Evolutionary conservation across 1,284 basidiomycete species (phyloP), one percentile per base, ranked within the genome.

Genomic region (Microbotryum lychnidis-dioicae): DNA sequence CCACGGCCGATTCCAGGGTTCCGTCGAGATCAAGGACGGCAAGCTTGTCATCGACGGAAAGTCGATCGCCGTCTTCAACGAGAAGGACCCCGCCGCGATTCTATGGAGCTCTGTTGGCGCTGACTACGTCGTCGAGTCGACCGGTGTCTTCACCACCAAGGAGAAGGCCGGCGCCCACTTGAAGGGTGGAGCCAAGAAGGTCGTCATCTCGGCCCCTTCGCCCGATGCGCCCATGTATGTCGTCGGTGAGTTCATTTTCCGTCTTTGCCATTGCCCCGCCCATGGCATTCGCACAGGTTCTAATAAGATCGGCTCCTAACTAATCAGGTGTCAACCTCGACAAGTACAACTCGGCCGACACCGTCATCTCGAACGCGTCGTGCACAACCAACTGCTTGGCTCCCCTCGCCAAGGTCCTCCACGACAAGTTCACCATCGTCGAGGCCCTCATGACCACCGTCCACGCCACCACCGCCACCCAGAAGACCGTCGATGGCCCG

Each of bases 341-440:
- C 71, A 72, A 80, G 46, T 99, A 99, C 80, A 86, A 97, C 79
- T 79, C 92, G 74, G 87, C 89, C 77, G 86, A 91, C 83, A 83
- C 83, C 69, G 89, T 97, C 76, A 70, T 98, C 78, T 99, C 94
- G 72, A 99, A 99, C 80, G 94, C 94, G 44, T 97, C 93, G 50
- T 99, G 94, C 86, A 99, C 94, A 58, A 99, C 94, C 79, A 98
- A 99, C 87, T 96, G 92, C 79, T 84, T 99, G 67, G 96, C 96
- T 45, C 93, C 96, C 68, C 86, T 99, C 66, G 94, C 94, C 78
- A 98, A 98, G 84, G 87, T 97, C 77, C 82, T 99, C 81, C 75
- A 99, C 80, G 96, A 98, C 85, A 93, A 88, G 73, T 94, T 88
- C 76, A 88, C 87, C 72, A 93, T 97, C 73, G 81, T 89, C 68